These are phyloP conservation scores for Fagopyrum homotropicum DNA, from an alignment of 148 eudicot species.

Conservation along the genomic window DNA sequence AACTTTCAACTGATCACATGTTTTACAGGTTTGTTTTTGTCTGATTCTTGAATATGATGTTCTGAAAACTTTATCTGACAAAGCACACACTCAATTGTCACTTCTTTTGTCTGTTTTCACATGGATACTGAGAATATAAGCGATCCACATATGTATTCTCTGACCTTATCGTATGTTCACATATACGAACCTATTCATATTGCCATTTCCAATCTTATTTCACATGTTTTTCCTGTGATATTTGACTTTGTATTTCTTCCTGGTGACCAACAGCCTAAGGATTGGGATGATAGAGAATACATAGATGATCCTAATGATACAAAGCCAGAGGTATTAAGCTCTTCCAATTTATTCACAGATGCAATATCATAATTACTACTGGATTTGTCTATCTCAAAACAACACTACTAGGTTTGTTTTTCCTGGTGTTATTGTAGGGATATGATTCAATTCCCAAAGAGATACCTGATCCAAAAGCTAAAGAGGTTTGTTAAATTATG, in stretches of 20 bases:
- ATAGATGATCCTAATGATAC: slow-evolving; percentile 34
- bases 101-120: no score
- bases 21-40: not conserved
- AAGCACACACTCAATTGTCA: not conserved
- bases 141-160: not conserved
- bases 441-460: slow-evolving; percentile 39
- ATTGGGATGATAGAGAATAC: slow-evolving; percentile 43
- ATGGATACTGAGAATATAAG: not conserved
- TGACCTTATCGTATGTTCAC: not conserved
- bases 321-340: slow-evolving; percentile 35
- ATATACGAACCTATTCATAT: not conserved
- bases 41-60: not conserved
- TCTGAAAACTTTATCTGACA: not conserved
- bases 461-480: slow-evolving; percentile 44
- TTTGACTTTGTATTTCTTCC: not conserved
- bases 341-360: not conserved
- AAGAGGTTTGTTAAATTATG: slow-evolving; percentile 29
- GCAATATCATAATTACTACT: not conserved
- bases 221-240: not conserved
- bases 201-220: not conserved
- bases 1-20: not conserved
- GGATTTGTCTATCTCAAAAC: not conserved
- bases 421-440: slow-evolving; percentile 24
- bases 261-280: slow-evolving; percentile 22
- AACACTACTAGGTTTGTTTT: slow-evolving; percentile 2